Conservation (phyloP, 1,139 yeast genomes). For the Debaryomyces subglobosus region DNA sequence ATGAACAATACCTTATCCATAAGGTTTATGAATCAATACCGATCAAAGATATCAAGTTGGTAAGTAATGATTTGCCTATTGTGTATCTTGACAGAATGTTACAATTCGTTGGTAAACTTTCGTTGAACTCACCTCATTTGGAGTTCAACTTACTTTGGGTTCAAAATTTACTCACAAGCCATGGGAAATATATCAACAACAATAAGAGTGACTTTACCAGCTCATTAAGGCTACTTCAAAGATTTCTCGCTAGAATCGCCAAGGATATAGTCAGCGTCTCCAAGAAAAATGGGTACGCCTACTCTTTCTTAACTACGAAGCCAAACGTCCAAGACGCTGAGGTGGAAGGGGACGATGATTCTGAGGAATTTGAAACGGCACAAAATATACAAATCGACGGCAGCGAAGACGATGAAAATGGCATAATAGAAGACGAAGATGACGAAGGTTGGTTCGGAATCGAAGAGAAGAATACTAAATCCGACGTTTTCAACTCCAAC, state of each 20-base stretch:
- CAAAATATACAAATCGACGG: constrained; percentile 18
- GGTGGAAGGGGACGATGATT: neutral
- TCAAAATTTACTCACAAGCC: constrained; percentile 63
- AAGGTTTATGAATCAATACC: constrained; percentile 80
- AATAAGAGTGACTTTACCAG: constrained; percentile 68
- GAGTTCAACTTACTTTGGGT: constrained; percentile 88
- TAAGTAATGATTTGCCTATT: constrained; percentile 68
- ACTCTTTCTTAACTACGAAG: constrained; percentile 39
- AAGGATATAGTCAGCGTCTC: constrained; percentile 68
- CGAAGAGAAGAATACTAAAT: constrained; percentile 11
- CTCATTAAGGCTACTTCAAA: constrained; percentile 69
- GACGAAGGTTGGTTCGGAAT: constrained; percentile 19
- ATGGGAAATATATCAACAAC: constrained; percentile 72
- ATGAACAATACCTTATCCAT: constrained; percentile 75
- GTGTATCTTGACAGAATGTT: constrained; percentile 74
- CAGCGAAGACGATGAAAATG: constrained; percentile 16
- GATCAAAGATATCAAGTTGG: constrained; percentile 65
- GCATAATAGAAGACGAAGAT: constrained; percentile 11
- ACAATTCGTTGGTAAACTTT: constrained; percentile 67
- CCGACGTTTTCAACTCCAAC: constrained; percentile 17
- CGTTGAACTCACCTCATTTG: constrained; percentile 71
- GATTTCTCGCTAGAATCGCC: constrained; percentile 74
- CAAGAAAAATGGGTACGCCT: constrained; percentile 57
- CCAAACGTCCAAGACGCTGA: constrained; percentile 20
- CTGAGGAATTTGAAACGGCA: constrained; percentile 15